These are phyloP conservation scores for Piper longum DNA, from an alignment of 164 flowering plant species.

Conservation along the genomic window DNA sequence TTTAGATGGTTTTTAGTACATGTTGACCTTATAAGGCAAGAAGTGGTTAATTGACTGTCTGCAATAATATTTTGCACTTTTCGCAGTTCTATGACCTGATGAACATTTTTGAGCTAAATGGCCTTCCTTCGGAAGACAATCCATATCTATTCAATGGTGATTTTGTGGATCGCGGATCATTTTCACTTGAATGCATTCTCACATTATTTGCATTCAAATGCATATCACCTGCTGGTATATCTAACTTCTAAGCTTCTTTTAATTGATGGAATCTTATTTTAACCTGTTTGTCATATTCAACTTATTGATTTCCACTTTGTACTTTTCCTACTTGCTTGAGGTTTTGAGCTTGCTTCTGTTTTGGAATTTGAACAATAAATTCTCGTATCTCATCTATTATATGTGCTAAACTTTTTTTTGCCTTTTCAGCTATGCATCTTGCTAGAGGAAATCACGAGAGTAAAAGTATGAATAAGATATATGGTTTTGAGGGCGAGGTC, in stretches of 20 bases:
- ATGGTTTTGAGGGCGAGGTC: slow-evolving; percentile 99
- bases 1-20: neutral
- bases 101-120: slow-evolving; percentile 95
- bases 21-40: neutral
- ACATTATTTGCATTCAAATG: slow-evolving; percentile 95
- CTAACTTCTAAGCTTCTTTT: neutral
- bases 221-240: slow-evolving; percentile 85
- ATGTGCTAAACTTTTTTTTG: neutral
- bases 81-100: slow-evolving; percentile 93
- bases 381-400: too few relatives aligned
- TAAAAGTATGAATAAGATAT: slow-evolving; percentile 97
- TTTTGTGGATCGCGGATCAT: slow-evolving; percentile 96
- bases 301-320: too few relatives aligned
- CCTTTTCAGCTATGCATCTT: slow-evolving; percentile 68
- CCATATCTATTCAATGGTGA: slow-evolving; percentile 97
- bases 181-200: slow-evolving; percentile 89
- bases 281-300: too few relatives aligned
- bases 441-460: slow-evolving; percentile 98
- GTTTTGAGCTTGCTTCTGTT: too few relatives aligned
- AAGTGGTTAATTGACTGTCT: slow-evolving; percentile 1
- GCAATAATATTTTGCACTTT: slow-evolving; percentile 1
- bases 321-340: neutral
- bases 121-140: slow-evolving; percentile 93
- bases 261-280: neutral
- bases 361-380: too few relatives aligned